A percentile compares a stretch with the other conserved stretches of the same genome.
phyloP scores from a whole-genome alignment of 2,329 filamentous ascomycete species.

The Calonectria multiphialidica region DNA sequence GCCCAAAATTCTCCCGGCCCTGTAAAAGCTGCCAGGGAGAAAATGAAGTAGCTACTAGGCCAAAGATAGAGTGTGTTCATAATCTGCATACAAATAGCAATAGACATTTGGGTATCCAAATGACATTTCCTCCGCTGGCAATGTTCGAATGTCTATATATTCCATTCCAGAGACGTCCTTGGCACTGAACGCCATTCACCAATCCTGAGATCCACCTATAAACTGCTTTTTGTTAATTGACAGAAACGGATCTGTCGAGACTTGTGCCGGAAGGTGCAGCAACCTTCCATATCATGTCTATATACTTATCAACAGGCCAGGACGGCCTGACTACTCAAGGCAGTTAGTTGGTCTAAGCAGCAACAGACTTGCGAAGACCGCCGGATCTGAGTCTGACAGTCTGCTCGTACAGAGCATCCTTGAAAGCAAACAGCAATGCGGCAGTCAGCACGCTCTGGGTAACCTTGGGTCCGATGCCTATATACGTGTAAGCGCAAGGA shows the following conservation, averaged over 20 bases:
- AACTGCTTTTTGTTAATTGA: conserved; percentile 26
- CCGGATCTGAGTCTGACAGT: conserved; percentile 74
- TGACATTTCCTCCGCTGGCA: conserved; percentile 26
- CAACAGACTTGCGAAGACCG: conserved; percentile 54
- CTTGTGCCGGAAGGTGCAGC: conserved; percentile 20
- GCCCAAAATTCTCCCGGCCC: conserved; percentile 57
- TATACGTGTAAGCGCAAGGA: conserved; percentile 20
- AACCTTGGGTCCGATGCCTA: conserved; percentile 95
- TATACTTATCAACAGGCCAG: conserved; percentile 9
- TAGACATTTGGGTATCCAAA: conserved; percentile 44
- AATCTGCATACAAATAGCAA: conserved; percentile 22
- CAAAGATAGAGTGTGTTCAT: conserved; percentile 31
- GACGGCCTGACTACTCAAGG: not conserved
- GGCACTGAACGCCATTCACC: conserved; percentile 21
- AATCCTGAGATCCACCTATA: conserved; percentile 22
- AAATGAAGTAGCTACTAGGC: not conserved
- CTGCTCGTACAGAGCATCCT: conserved; percentile 93
- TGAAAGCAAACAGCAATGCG: conserved; percentile 97
- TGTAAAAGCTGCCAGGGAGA: not conserved
- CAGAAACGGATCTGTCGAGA: conserved; percentile 27
- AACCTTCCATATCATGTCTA: conserved; percentile 20
- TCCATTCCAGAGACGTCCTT: not conserved
- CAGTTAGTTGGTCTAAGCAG: conserved; percentile 41
- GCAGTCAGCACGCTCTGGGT: conserved; percentile 97
- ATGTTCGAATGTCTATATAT: conserved; percentile 9